Evolutionary conservation across 495 filamentous ascomycete species (phyloP).

Genomic region (Stereocaulon alpinum): DNA sequence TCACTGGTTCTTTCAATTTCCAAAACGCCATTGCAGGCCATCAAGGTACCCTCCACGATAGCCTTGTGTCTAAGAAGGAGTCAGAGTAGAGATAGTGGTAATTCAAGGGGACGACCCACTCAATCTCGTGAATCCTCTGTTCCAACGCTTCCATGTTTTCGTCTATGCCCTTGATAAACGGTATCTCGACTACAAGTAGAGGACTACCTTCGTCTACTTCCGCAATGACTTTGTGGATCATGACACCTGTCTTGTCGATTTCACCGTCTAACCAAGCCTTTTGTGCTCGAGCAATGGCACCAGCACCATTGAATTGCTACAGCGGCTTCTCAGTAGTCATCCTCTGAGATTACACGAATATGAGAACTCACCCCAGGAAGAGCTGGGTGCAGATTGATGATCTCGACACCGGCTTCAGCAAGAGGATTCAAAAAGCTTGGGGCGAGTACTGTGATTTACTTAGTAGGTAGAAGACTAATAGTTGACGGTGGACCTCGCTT

Average conservation of each 20-base stretch:
- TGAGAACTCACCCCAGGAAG: slow-evolving; percentile 37
- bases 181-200: slow-evolving; percentile 61
- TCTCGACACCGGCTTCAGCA: slow-evolving; percentile 44
- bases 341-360: not conserved
- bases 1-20: not conserved
- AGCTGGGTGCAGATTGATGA: slow-evolving; percentile 85
- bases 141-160: slow-evolving; percentile 58
- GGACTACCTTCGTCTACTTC: slow-evolving; percentile 76
- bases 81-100: not conserved
- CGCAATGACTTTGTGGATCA: slow-evolving; percentile 82
- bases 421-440: slow-evolving; percentile 57
- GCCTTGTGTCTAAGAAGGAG: not conserved
- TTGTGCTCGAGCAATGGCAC: slow-evolving; percentile 70
- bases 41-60: not conserved
- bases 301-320: slow-evolving; percentile 61
- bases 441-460: slow-evolving; percentile 38
- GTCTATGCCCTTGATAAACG: slow-evolving; percentile 42
- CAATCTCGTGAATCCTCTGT: slow-evolving; percentile 57
- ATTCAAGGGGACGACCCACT: slow-evolving; percentile 36
- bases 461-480: not conserved
- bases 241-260: slow-evolving; percentile 75
- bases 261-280: slow-evolving; percentile 60
- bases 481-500: not conserved
- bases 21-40: not conserved
- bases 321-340: not conserved